Evolutionary conservation across 495 filamentous ascomycete genomes (phyloP).

Genomic region (Rostrohypoxylon terebratum): DNA sequence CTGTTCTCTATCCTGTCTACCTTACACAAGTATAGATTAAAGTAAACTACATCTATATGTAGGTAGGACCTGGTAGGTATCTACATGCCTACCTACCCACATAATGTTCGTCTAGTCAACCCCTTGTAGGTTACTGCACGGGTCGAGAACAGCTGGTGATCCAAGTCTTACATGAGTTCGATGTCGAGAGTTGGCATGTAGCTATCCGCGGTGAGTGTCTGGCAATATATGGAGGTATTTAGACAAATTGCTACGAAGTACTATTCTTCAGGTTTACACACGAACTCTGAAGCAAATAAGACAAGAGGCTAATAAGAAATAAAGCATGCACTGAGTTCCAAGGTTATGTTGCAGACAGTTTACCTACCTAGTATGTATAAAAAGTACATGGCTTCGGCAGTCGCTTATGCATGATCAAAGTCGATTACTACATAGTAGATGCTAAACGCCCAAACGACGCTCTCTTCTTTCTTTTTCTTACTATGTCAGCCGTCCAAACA

Average conservation of each 20-base stretch:
- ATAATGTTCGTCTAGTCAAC: not conserved
- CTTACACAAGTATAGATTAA: not conserved
- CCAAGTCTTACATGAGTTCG: not conserved
- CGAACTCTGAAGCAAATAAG: not conserved
- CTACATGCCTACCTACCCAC: conserved; percentile 11
- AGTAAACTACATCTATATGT: not conserved
- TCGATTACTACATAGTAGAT: not conserved
- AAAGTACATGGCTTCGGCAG: not conserved
- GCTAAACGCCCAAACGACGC: not conserved
- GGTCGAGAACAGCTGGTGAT: not conserved
- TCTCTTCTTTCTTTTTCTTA: not conserved
- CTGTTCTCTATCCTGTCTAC: not conserved
- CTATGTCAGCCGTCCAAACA: not conserved
- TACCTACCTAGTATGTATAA: too few species aligned
- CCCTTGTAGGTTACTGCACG: conserved; percentile 1
- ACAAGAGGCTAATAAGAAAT: not conserved
- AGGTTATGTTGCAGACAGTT: not conserved
- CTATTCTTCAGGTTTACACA: not conserved
- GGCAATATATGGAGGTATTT: not conserved
- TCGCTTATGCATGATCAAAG: not conserved
- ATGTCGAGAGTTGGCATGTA: conserved; percentile 1
- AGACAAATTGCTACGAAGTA: not conserved
- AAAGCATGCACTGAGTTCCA: not conserved
- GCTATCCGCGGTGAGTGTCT: conserved; percentile 29
- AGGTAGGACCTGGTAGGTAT: not conserved